These are phyloP conservation scores for Trichoderma asperelloides DNA, from an alignment of 495 filamentous ascomycete species.

Conservation along the genomic window DNA sequence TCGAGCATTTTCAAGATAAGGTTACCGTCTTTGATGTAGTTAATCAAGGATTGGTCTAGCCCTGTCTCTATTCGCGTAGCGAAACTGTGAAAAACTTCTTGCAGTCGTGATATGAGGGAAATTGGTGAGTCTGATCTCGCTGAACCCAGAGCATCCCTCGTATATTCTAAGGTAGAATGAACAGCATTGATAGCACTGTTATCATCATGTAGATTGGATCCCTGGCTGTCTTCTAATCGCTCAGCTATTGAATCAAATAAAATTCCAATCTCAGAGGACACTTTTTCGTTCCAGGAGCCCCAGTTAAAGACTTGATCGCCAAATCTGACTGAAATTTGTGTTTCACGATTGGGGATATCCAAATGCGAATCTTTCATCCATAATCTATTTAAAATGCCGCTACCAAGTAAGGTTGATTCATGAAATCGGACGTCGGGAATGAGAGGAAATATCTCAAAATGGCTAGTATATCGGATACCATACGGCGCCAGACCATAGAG, in stretches of 20 bases:
- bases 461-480: conserved; percentile 59
- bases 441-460: conserved; percentile 67
- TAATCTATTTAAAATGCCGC: conserved; percentile 52
- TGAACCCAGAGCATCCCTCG: conserved; percentile 30
- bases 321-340: conserved; percentile 29
- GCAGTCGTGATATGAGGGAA: conserved; percentile 31
- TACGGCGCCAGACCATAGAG: conserved; percentile 48
- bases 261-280: conserved; percentile 58
- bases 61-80: conserved; percentile 24
- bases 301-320: conserved; percentile 48
- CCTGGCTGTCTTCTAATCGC: conserved; percentile 19
- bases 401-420: conserved; percentile 65
- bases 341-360: conserved; percentile 20
- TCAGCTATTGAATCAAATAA: conserved; percentile 49
- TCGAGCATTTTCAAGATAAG: neutral
- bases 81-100: conserved; percentile 36
- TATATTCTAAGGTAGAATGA: conserved; percentile 32
- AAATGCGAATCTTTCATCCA: conserved; percentile 25
- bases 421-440: conserved; percentile 65
- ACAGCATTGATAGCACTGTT: conserved; percentile 20
- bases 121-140: conserved; percentile 19
- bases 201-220: neutral
- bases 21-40: neutral
- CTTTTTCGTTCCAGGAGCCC: conserved; percentile 60
- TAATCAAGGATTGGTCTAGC: conserved; percentile 9